Percentiles rank a stretch among this genome's conserved stretches.
Evolutionary conservation across 2,329 filamentous ascomycete species (phyloP).

Genomic region (Pseudogymnoascus sp.): DNA sequence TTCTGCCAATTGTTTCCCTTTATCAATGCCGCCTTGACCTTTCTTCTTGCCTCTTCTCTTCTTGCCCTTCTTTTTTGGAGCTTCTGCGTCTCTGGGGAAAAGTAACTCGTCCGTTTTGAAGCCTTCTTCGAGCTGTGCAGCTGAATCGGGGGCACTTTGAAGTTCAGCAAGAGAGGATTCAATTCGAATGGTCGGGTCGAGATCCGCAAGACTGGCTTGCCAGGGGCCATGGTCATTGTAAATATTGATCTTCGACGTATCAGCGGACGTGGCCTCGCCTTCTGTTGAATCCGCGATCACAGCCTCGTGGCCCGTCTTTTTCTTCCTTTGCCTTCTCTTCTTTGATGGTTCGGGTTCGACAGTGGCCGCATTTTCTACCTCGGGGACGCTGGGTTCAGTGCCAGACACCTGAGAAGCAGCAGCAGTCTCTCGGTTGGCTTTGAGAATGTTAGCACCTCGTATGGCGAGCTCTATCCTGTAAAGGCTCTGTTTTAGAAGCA

Average conservation of each 20-base stretch:
- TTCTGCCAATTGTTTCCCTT: neutral
- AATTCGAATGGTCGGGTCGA: neutral
- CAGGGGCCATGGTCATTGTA: neutral
- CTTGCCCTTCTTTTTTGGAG: neutral
- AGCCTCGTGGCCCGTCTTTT: neutral
- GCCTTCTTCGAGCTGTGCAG: neutral
- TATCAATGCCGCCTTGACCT: neutral
- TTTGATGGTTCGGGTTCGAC: neutral
- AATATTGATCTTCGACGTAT: neutral
- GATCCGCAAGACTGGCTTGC: neutral
- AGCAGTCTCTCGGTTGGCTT: neutral
- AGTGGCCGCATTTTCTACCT: no score
- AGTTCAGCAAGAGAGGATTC: neutral
- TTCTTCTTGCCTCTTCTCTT: conserved; percentile 1
- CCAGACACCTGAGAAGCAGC: neutral
- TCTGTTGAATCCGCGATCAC: neutral
- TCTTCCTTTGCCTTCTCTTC: neutral
- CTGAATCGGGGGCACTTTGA: neutral
- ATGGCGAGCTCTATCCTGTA: neutral
- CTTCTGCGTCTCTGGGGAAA: neutral
- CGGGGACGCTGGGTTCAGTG: neutral
- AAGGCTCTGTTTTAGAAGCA: neutral
- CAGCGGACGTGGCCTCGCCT: neutral
- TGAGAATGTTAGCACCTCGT: neutral
- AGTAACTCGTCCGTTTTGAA: neutral